Base-by-base conservation (phyloP, 108 stramenopile species). In the Phaeodactylum tricornutum region DNA sequence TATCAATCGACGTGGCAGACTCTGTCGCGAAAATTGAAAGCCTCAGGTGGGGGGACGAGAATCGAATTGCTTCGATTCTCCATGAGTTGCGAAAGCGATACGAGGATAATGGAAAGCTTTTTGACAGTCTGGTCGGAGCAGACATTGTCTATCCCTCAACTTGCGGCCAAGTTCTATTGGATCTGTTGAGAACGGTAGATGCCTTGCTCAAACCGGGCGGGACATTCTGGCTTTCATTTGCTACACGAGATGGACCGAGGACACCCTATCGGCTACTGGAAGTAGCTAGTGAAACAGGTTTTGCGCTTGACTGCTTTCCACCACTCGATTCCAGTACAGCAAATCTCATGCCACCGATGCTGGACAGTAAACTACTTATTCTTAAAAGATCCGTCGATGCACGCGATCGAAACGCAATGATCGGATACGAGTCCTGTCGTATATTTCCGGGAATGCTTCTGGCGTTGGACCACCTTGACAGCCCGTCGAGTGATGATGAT, bases 111-210 rank as follows among this genome's bases (percentile, higher is more conserved):
- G 8, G 42, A 9, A 43, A 19, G 9, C 14, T 9, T 17, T 50
- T 50, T 43, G 50, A 50, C 16, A 7, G 21, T 22, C 19, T 50
- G 7, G 50, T 50, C 4, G 50, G 34, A 20, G 50, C 50, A 6
- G 50, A 50, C 23, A 50, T 50, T 37, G 50, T 50, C 34, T 50
- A 50, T 16, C 50, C 50, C 6, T n/a, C 16, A 5, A 50, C 50
- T 16, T 37, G 34, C 16, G 50, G 34, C 12, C n/a, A 36, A 21
- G 34, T 22, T 19, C 50, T 50, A 15, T 6, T 17, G 16, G 50
- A 19, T 33, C 21, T 50, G 15, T 50, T 50, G 5, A 16, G 16
- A 16, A 50, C 50, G 6, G 50, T 50, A 3, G 50, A 50, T 37
- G 24, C 7, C 11, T 16, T 50, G 4, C 26, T 50, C 35, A 4